Base-by-base conservation (phyloP, 2,329 filamentous ascomycete genomes). In the Colletotrichum phormii region DNA sequence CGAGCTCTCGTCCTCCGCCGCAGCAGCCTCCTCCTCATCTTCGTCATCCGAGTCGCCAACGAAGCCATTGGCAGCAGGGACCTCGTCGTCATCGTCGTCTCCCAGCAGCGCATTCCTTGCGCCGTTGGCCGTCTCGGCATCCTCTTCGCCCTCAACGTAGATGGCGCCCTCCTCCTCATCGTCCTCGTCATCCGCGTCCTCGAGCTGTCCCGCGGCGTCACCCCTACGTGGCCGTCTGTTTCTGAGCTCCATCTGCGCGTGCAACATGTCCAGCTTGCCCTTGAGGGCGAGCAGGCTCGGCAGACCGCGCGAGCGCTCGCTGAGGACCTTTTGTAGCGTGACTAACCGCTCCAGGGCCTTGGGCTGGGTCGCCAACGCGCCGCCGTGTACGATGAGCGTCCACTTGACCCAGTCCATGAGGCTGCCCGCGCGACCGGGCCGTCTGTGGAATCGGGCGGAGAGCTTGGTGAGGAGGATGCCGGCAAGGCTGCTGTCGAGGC, bases 401-500 rank as follows among this genome's bases (percentile, higher is more conserved):
- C 95, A 98, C 83, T 98, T 95, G 55, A 98, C 93, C 95, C 97
- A 99, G 18, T 93, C 90, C 89, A 98, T 95, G 37, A 99, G 89
- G 79, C 92, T 94, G 64, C 95, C 95, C 15, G 97, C 96, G 67
- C 97, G 91, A 4, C 96, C 97, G 1, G 97, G 97, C 57, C 95
- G 91, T 76, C 93, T 90, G 83, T 98, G 93, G 80, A 99, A 90
- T 72, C 95, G 90, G 77, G 97, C 93, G 9, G 97, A 94, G 64
- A 99, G 89, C 82, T 94, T 95, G 78, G 92, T 91, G 70, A 99
- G 89, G 11, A 99, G 89, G 8, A 86, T 89, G 46, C 91, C 92
- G 7, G 97, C 95, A 29, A 98, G 90, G 3, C 91, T 89, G 33
- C 95, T 97, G 77, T 97, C 95, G 72, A 98, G 90, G 67, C 95